Evolutionary conservation across 2,329 filamentous ascomycete genomes (phyloP), one percentile per base, ranked within the genome.

Genomic region (Colletotrichum sp.): DNA sequence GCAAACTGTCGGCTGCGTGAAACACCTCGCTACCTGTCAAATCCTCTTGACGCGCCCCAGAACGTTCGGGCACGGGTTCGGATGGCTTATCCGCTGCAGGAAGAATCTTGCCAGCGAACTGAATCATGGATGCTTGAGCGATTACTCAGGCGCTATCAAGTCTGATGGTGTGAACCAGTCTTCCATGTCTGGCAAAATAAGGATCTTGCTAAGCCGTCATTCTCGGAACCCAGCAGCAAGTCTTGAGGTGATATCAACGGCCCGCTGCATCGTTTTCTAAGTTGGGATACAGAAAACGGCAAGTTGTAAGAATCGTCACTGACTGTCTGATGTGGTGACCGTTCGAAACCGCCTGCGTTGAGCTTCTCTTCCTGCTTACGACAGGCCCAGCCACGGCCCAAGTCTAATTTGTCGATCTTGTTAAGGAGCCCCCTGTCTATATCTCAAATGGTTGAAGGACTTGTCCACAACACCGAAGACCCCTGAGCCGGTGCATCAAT

Each of bases 351-450:
- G 70, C 32, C 59, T 71, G 32, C 26, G 21, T n/a, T 55, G 32
- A 26, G 32, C 36, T 30, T 16, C 55, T 68, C 26, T 32, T 57
- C 21, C 16, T 30, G 34, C 59, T n/a, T 21, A 36, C 62, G 30
- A 64, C 24, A 65, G 52, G 55, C 24, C 55, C 55, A 74, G 39
- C 74, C 39, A 49, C 39, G 9, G 39, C 18, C 39, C 64, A 57
- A 69, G 39, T 69, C 71, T 59, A 70, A 75, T 59, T 49, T 39
- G 71, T 76, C 75, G 75, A 75, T 76, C 75, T 71, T 76, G 70
- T 30, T 75, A 75, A 75, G 36, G 32, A n/a, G 21, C n/a, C 71
- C 75, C 75, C 65, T 75, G 75, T 44, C 36, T 55, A 71, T 76
- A 75, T 30, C 32, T 24, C 71, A 69, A 28, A 55, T 13, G 64